Percentiles rank a stretch among this genome's conserved stretches.
Evolutionary conservation across 208 protist species (phyloP).

Genomic region (Trypanosoma platydactyli): DNA sequence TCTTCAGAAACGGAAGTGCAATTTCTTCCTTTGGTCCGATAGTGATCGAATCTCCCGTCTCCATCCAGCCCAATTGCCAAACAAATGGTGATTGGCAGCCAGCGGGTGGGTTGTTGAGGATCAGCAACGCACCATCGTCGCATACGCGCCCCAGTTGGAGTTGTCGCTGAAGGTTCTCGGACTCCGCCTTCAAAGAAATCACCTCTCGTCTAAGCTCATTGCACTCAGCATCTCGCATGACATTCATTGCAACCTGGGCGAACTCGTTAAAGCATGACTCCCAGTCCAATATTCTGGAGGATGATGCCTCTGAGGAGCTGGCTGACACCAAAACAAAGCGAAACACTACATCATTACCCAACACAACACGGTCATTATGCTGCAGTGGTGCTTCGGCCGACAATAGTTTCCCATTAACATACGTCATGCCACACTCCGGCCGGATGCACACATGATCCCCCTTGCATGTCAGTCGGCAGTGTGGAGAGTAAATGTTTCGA

Average conservation of each 20-base stretch:
- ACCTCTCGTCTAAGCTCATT: constrained; percentile 35
- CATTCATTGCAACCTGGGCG: constrained; percentile 27
- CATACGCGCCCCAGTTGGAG: constrained; percentile 32
- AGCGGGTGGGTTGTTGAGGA: constrained; percentile 54
- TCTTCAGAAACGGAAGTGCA: constrained; percentile 44
- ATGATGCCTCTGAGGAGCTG: constrained; percentile 10
- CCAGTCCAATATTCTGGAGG: constrained; percentile 62
- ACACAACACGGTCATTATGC: constrained; percentile 62
- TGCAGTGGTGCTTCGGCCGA: constrained; percentile 37
- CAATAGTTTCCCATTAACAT: constrained; percentile 55
- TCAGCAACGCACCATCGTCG: constrained; percentile 36
- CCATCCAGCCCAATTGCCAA: constrained; percentile 49
- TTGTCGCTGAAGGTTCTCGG: constrained; percentile 34
- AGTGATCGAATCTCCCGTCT: constrained; percentile 30
- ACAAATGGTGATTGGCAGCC: constrained; percentile 39
- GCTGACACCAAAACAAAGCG: constrained; percentile 47
- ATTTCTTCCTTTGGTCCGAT: constrained; percentile 45
- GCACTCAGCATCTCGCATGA: constrained; percentile 21
- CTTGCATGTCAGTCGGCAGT: constrained; percentile 52
- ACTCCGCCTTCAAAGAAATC: constrained; percentile 29
- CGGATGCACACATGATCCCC: constrained; percentile 38
- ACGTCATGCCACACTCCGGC: constrained; percentile 66
- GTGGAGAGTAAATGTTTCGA: constrained; percentile 62
- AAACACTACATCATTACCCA: constrained; percentile 58
- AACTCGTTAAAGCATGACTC: constrained; percentile 63